phyloP scores from a whole-genome alignment of 2,329 filamentous ascomycete genomes.

The Endoconidiophora polonica region DNA sequence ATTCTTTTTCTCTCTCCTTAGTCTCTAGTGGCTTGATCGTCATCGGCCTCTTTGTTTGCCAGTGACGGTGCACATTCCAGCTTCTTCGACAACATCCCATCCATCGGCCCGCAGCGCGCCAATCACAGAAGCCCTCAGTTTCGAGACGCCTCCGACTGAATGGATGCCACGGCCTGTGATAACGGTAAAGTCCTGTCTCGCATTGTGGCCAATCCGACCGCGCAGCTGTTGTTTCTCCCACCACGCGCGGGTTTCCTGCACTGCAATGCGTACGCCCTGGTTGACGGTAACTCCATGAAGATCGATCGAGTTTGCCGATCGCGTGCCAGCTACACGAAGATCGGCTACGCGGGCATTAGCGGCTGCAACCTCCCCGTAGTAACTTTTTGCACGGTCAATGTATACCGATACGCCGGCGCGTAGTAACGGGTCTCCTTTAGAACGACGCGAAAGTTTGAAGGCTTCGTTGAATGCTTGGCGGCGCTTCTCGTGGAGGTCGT shows the following conservation, averaged over 20 bases:
- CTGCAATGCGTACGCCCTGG: constrained; percentile 66
- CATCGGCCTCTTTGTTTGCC: background rate
- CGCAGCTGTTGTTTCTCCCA: constrained; percentile 31
- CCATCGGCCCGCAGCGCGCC: constrained; percentile 59
- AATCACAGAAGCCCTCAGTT: constrained; percentile 63
- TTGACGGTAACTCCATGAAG: constrained; percentile 70
- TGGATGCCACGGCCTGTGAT: constrained; percentile 72
- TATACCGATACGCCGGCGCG: constrained; percentile 64
- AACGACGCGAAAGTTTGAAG: constrained; percentile 26
- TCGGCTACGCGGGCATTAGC: constrained; percentile 38
- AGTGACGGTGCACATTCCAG: constrained; percentile 52
- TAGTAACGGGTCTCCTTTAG: constrained; percentile 56
- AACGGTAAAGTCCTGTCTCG: constrained; percentile 52
- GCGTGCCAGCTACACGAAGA: constrained; percentile 46
- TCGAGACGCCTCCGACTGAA: constrained; percentile 57
- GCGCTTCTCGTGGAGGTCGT: constrained; percentile 5
- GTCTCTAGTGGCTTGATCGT: background rate
- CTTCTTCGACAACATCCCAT: constrained; percentile 63
- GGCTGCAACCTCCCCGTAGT: constrained; percentile 27
- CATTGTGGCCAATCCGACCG: constrained; percentile 13
- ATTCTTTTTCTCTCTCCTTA: background rate
- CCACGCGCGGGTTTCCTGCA: constrained; percentile 51
- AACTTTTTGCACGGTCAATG: constrained; percentile 47
- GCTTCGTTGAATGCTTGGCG: constrained; percentile 21
- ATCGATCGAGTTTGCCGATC: constrained; percentile 39